These are phyloP conservation scores for Silene coronaria DNA, from an alignment of 179 eudicot species.

Conservation along the genomic window DNA sequence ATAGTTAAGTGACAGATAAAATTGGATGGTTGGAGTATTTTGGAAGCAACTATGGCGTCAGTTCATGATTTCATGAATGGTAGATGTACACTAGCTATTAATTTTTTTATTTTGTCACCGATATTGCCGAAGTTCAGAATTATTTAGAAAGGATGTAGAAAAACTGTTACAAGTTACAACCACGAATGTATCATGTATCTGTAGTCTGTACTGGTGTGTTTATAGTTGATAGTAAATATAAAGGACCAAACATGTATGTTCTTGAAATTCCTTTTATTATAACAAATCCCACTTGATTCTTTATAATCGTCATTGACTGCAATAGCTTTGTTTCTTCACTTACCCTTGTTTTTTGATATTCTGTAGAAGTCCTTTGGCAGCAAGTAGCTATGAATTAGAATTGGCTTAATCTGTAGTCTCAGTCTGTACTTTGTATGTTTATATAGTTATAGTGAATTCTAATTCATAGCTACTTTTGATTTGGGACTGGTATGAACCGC, in stretches of 20 bases:
- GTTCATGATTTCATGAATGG: conserved; percentile 9
- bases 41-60: conserved; percentile 8
- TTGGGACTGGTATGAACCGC: too few relatives aligned
- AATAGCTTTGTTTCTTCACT: not conserved
- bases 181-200: not conserved
- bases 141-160: conserved; percentile 24
- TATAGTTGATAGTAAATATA: conserved; percentile 16
- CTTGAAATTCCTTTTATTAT: not conserved
- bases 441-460: too few relatives aligned
- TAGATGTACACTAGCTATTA: conserved; percentile 28
- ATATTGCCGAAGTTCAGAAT: conserved; percentile 15
- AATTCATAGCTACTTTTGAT: too few relatives aligned
- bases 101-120: conserved; percentile 10
- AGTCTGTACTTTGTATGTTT: too few relatives aligned
- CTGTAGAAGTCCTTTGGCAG: too few relatives aligned
- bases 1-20: conserved; percentile 4
- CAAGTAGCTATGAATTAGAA: too few relatives aligned
- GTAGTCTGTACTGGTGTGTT: conserved; percentile 5
- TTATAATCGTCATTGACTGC: not conserved
- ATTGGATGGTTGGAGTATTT: conserved; percentile 10
- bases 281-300: conserved; percentile 11
- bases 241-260: conserved; percentile 5
- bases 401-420: too few relatives aligned
- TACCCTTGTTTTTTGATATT: not conserved
- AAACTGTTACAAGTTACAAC: conserved; percentile 4